Base-by-base conservation (phyloP, 2,329 filamentous ascomycete species). In the Thermomyces lanuginosus region DNA sequence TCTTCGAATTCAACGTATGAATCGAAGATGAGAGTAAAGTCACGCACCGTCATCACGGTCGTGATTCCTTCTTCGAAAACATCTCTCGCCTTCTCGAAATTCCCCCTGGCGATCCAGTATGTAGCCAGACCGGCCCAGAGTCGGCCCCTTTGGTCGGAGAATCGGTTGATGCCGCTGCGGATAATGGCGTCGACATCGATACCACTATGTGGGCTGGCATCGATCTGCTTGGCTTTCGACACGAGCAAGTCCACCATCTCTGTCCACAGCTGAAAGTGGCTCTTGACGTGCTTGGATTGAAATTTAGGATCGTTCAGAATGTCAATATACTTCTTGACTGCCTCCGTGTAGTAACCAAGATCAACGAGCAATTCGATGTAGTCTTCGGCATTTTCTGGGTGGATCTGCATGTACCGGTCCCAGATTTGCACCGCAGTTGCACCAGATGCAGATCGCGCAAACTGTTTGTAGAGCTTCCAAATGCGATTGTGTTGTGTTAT, bases 1-100 rank as follows among this genome's bases (percentile, higher is more conserved):
- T 98, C 91, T 51, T 98, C 89, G 35, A 93, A 93, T 53, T 98
- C 89, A 16, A 80, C 76, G 45, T 95, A 98, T 0, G 84, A 79
- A 52, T 98, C 89, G 42, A 98, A 98, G 23, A 95, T 76, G 29
- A 95, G 69, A 1, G 84, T 91, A 46, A 98, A 98, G 55, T 98
- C 89, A 30, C 89, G 76, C 22, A 98, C 84, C 2, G 89, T 98
- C 86, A 95, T 95, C 36, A 93, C 91, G 1, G 86, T 95, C 7
- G 82, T 92, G 38, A 95, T 81, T 22, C 81, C 91, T 53, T 95
- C 84, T 54, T 98, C 89, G 39, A 92, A 95, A 3, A 91, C 66
- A 50, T 98, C 89, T 37, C 91, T 66, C 8, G 89, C 84, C 34
- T 76, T 76, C 56, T 95, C 91, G 45, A 93, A 95, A 45, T 78